phyloP scores from a whole-genome alignment of 768 basidiomycete species.

The Psilocybe cyanescens region DNA sequence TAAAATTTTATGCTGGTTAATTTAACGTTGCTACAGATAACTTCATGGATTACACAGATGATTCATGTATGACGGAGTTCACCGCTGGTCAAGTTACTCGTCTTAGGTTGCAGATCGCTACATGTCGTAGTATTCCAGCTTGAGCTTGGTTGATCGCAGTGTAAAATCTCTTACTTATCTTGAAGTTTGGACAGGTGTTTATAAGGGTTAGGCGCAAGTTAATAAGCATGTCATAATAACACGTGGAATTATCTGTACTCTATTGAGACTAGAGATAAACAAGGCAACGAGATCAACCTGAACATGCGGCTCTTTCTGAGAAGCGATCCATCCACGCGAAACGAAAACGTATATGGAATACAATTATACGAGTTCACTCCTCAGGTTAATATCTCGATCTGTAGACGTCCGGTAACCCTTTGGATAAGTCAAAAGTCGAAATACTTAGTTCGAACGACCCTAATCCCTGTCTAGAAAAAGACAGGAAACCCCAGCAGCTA shows the following conservation, averaged over 20 bases:
- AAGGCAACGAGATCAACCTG: not conserved
- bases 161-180: not conserved
- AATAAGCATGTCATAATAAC: no score
- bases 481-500: no score
- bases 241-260: no score
- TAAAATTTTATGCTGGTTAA: not conserved
- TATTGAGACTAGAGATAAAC: not conserved
- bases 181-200: not conserved
- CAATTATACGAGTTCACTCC: no score
- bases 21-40: constrained; percentile 34
- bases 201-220: no score
- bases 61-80: constrained; percentile 54
- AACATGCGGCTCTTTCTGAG: not conserved
- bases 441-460: no score
- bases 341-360: not conserved
- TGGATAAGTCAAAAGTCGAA: no score
- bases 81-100: constrained; percentile 49
- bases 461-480: no score
- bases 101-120: constrained; percentile 42
- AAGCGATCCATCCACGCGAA: constrained; percentile 1
- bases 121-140: constrained; percentile 41
- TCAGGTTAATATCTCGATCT: no score
- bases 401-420: no score
- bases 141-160: not conserved
- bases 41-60: constrained; percentile 59